Evolutionary conservation across 192 early-diverging fungal genomes (phyloP).

Genomic region (Coemansia umbellata): DNA sequence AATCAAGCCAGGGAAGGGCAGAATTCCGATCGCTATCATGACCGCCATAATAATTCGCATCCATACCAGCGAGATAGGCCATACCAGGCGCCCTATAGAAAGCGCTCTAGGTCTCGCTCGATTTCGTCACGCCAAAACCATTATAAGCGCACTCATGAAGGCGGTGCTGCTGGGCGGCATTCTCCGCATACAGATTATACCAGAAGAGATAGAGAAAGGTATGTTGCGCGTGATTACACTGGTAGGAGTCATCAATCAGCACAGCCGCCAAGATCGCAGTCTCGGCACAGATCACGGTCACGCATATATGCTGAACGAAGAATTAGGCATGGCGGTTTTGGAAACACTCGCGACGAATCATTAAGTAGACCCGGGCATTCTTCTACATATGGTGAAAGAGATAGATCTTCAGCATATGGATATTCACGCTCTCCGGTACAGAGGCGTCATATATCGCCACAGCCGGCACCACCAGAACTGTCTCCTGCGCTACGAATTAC

Average conservation of each 20-base stretch:
- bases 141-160: slow-evolving; percentile 8
- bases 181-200: not conserved
- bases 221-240: not conserved
- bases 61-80: not conserved
- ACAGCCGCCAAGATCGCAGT: not conserved
- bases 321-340: not conserved
- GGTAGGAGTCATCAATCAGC: not conserved
- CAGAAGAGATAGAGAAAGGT: slow-evolving; percentile 1
- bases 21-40: not conserved
- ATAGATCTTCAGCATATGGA: not conserved
- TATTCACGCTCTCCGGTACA: not conserved
- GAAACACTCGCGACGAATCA: slow-evolving; percentile 3
- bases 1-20: not conserved
- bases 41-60: not conserved
- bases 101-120: slow-evolving; percentile 21
- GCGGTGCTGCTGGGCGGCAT: not conserved
- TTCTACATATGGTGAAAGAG: not conserved
- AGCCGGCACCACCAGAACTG: not conserved
- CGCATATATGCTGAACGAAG: not conserved
- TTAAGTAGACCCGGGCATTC: not conserved
- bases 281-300: not conserved
- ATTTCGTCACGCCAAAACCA: not conserved
- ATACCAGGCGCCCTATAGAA: not conserved
- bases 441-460: not conserved
- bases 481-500: slow-evolving; percentile 6